These are phyloP conservation scores for rapeseed (Brassica napus) DNA, from an alignment of 345 rosid species.

Conservation along the genomic window Da-Ae NC_063436.1:3386001-3386500, in stretches of 20 bases:
- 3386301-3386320: not conserved
- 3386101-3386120: slow-evolving; percentile 23
- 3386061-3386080: slow-evolving; percentile 8
- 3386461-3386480: not conserved
- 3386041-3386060: slow-evolving; percentile 30
- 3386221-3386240: not conserved
- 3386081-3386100: slow-evolving; percentile 26
- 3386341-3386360: not conserved
- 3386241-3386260: not conserved
- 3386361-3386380: not conserved
- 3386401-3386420: not conserved
- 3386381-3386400: not conserved
- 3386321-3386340: not conserved
- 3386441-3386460: not conserved
- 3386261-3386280: not conserved
- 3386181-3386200: not conserved
- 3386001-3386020: slow-evolving; percentile 8
- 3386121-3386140: slow-evolving; percentile 2
- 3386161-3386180: not conserved
- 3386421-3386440: not conserved
- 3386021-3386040: not conserved
- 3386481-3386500: not conserved
- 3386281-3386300: not conserved
- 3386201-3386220: not conserved
- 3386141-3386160: not conserved